These are phyloP conservation scores for Gymnopilus dilepis DNA, from an alignment of 768 basidiomycete genomes.

Conservation along the genomic window DNA sequence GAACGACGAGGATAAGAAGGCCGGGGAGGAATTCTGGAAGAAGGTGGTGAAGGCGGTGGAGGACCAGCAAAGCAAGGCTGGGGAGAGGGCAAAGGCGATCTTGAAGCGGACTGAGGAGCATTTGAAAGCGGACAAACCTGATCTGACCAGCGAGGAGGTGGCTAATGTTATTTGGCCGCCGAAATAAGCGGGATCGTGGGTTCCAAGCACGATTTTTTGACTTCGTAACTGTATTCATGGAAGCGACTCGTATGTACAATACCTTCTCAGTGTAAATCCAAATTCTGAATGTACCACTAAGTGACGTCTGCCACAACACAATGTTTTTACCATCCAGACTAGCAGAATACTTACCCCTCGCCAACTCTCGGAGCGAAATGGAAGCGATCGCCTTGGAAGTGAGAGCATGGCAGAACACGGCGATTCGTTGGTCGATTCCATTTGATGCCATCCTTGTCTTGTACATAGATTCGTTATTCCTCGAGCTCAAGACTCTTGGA, in stretches of 20 bases:
- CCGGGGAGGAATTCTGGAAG: constrained; percentile 6
- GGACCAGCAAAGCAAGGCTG: background rate
- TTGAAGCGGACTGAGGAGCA: background rate
- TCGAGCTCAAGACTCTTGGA: no score
- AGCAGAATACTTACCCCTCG: no score
- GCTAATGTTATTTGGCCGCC: constrained; percentile 4
- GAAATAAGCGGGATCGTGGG: background rate
- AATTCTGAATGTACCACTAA: background rate
- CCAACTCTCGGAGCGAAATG: no score
- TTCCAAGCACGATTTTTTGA: background rate
- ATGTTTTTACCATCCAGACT: no score
- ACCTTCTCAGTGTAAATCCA: background rate
- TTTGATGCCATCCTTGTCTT: no score
- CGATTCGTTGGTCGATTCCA: no score
- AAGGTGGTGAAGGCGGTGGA: constrained; percentile 4
- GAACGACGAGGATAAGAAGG: constrained; percentile 5
- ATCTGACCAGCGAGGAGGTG: constrained; percentile 4
- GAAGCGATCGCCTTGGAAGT: no score
- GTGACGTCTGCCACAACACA: no score
- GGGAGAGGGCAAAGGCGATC: background rate
- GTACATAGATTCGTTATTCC: no score
- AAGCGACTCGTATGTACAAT: background rate
- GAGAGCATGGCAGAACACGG: no score
- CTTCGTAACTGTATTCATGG: background rate
- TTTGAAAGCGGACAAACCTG: background rate